phyloP scores from a whole-genome alignment of 352 stramenopile genomes.

The Pythium biforme region DNA sequence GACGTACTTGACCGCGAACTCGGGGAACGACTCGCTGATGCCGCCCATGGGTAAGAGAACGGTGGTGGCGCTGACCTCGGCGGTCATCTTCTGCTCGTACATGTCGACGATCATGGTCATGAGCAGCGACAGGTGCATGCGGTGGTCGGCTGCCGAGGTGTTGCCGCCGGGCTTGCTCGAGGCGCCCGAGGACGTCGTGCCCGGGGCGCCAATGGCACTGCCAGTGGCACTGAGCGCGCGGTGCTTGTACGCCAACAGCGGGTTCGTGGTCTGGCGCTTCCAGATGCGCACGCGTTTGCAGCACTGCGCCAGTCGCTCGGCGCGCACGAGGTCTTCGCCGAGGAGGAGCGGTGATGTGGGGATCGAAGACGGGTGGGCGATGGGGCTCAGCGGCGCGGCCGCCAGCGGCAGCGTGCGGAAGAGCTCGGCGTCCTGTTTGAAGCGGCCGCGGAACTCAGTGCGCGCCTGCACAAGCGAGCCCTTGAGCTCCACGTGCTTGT shows the following conservation, averaged over 20 bases:
- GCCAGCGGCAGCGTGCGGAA: constrained; percentile 39
- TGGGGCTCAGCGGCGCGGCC: constrained; percentile 11
- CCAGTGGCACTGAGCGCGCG: too few species aligned
- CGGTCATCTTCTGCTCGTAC: constrained; percentile 60
- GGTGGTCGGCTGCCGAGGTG: constrained; percentile 47
- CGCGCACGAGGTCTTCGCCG: constrained; percentile 50
- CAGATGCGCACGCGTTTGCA: constrained; percentile 78
- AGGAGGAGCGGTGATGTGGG: not conserved
- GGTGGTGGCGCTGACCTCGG: constrained; percentile 8
- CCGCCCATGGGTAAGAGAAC: constrained; percentile 15
- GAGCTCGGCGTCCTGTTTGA: constrained; percentile 43
- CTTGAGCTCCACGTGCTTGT: constrained; percentile 52
- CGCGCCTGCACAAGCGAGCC: constrained; percentile 49
- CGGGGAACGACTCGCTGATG: constrained; percentile 60
- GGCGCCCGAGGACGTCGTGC: not conserved
- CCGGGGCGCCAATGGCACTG: too few species aligned
- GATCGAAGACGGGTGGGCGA: constrained; percentile 1
- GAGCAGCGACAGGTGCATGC: constrained; percentile 68
- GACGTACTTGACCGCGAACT: constrained; percentile 66
- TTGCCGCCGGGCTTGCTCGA: constrained; percentile 21
- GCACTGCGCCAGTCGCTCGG: constrained; percentile 60
- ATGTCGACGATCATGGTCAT: constrained; percentile 74
- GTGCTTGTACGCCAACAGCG: constrained; percentile 59
- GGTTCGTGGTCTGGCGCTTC: constrained; percentile 58
- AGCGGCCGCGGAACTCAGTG: constrained; percentile 47